Conservation (phyloP, 768 basidiomycete genomes). For the Trametopsis cervina region DNA sequence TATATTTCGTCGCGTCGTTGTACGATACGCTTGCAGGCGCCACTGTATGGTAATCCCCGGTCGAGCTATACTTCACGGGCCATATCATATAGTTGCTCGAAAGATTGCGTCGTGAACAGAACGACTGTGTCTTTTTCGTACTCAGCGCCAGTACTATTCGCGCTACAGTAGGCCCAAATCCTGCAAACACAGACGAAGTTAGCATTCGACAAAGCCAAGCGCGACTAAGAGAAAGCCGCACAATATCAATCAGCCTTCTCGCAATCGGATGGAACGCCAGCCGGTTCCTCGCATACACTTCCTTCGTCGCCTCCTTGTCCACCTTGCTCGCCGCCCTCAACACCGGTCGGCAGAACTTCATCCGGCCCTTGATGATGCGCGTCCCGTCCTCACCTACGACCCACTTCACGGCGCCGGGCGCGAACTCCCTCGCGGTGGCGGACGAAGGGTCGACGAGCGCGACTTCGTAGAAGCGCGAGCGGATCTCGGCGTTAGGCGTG, state of each 20-base stretch:
- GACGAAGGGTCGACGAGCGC: constrained; percentile 48
- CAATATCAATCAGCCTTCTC: constrained; percentile 53
- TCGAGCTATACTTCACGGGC: no score
- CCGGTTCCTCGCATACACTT: constrained; percentile 41
- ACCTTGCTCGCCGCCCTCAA: constrained; percentile 51
- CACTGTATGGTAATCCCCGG: no score
- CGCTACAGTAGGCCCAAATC: no score
- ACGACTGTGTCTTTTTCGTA: no score
- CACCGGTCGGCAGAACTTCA: constrained; percentile 78
- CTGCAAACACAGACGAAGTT: no score
- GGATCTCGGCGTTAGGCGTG: constrained; percentile 72
- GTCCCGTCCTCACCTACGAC: constrained; percentile 53
- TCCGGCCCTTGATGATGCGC: constrained; percentile 65
- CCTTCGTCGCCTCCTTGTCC: constrained; percentile 43
- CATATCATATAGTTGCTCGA: no score
- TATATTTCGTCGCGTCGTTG: no score
- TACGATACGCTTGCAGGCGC: no score
- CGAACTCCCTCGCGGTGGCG: constrained; percentile 43
- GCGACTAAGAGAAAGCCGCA: not conserved
- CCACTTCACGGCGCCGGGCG: constrained; percentile 54
- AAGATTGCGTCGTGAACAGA: no score
- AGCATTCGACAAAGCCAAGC: no score
- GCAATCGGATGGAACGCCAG: constrained; percentile 72
- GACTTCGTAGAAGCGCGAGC: constrained; percentile 70
- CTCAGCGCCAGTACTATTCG: no score